Conservation (phyloP, 768 basidiomycete species). For the Mycena vulgaris region DNA sequence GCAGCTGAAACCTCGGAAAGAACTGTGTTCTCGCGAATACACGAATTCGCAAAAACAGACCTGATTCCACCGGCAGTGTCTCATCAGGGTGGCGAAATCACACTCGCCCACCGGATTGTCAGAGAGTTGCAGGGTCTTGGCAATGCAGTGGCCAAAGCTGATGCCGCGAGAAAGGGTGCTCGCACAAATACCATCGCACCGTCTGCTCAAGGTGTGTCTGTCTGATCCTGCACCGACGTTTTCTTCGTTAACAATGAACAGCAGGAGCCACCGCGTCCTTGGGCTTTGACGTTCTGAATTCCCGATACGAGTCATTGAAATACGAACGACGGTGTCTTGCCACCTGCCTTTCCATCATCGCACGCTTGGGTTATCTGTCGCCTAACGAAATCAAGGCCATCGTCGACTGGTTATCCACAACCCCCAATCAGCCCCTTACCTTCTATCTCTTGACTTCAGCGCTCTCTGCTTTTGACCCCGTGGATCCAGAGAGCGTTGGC, state of each 20-base stretch:
- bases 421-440: conserved; percentile 78
- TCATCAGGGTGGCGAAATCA: conserved; percentile 51
- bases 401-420: conserved; percentile 79
- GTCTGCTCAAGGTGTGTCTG: conserved; percentile 68
- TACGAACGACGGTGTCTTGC: conserved; percentile 82
- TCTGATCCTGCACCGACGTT: not conserved
- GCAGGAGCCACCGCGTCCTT: conserved; percentile 63
- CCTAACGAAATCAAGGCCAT: conserved; percentile 73
- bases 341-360: conserved; percentile 72
- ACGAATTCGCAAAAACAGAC: conserved; percentile 69
- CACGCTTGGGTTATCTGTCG: conserved; percentile 73
- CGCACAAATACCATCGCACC: conserved; percentile 72
- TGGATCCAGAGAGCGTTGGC: conserved; percentile 65
- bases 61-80: conserved; percentile 57
- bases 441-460: conserved; percentile 78
- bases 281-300: conserved; percentile 76
- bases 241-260: conserved; percentile 13
- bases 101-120: conserved; percentile 71
- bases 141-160: conserved; percentile 65
- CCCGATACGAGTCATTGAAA: conserved; percentile 80
- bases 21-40: conserved; percentile 67
- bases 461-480: conserved; percentile 77
- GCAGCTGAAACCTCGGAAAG: conserved; percentile 60
- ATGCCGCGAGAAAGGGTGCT: conserved; percentile 74
- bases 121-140: conserved; percentile 76